A percentile compares a stretch with the other conserved stretches of the same genome.
Conservation (phyloP, 2,329 filamentous ascomycete species). For the Sclerotinia minor region DNA sequence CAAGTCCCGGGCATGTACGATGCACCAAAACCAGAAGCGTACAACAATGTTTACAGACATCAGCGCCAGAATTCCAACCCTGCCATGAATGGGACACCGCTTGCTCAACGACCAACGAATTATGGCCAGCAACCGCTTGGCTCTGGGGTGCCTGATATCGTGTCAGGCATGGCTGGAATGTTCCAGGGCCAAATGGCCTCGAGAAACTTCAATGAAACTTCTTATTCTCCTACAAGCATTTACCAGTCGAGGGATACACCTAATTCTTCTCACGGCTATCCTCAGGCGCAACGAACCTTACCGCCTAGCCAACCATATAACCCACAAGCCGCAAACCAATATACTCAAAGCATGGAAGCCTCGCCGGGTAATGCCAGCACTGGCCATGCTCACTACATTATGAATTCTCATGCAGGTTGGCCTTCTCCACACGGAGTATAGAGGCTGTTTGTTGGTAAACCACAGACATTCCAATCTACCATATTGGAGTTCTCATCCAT, state of each 20-base stretch:
- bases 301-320: constrained; percentile 9
- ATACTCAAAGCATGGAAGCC: constrained; percentile 11
- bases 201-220: constrained; percentile 3
- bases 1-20: constrained; percentile 34
- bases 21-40: constrained; percentile 34
- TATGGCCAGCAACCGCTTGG: constrained; percentile 28
- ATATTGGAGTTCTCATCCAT: background rate
- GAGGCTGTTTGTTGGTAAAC: background rate
- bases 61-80: constrained; percentile 36
- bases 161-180: constrained; percentile 14
- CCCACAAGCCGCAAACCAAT: constrained; percentile 8
- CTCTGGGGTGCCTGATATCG: constrained; percentile 9
- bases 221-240: background rate
- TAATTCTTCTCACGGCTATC: constrained; percentile 30
- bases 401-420: constrained; percentile 36
- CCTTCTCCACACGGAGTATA: constrained; percentile 33
- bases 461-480: background rate
- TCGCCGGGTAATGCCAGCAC: constrained; percentile 36
- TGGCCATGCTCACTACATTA: constrained; percentile 39
- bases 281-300: constrained; percentile 22
- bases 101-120: constrained; percentile 34
- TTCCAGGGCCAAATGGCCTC: constrained; percentile 16
- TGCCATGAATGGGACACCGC: constrained; percentile 30
- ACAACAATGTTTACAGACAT: constrained; percentile 31
- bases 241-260: constrained; percentile 22